phyloP scores from a whole-genome alignment of 208 protist species.

The Trypanosoma theileri region DNA sequence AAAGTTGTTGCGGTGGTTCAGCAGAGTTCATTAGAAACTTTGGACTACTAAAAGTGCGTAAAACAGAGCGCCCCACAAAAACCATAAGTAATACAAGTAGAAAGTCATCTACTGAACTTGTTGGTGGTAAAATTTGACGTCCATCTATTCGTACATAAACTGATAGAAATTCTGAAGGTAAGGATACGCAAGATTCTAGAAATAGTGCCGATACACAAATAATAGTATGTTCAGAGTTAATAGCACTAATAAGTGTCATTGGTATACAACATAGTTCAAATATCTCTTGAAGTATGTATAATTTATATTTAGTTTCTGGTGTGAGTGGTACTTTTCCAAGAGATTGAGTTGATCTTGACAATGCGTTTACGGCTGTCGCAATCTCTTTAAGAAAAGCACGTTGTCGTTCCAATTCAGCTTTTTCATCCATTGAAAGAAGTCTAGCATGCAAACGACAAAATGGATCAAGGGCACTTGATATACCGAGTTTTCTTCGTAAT shows the following conservation, averaged over 20 bases:
- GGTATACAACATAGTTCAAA: slow-evolving; percentile 48
- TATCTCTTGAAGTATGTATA: slow-evolving; percentile 73
- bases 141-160: slow-evolving; percentile 56
- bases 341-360: slow-evolving; percentile 14
- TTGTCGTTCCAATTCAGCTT: slow-evolving; percentile 30
- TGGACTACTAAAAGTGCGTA: slow-evolving; percentile 38
- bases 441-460: slow-evolving; percentile 72
- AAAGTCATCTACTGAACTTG: slow-evolving; percentile 33
- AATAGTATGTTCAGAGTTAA: slow-evolving; percentile 36
- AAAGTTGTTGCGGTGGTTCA: slow-evolving; percentile 15
- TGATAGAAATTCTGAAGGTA: slow-evolving; percentile 59
- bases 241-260: slow-evolving; percentile 61
- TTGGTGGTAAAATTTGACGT: slow-evolving; percentile 38
- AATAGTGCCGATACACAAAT: slow-evolving; percentile 50
- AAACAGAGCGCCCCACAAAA: slow-evolving; percentile 42
- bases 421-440: slow-evolving; percentile 56
- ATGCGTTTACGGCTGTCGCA: slow-evolving; percentile 34
- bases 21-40: not conserved
- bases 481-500: slow-evolving; percentile 35
- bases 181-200: slow-evolving; percentile 51
- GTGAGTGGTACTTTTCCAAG: slow-evolving; percentile 36
- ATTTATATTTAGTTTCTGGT: slow-evolving; percentile 62
- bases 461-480: slow-evolving; percentile 36
- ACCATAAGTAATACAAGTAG: slow-evolving; percentile 47
- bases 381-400: slow-evolving; percentile 41